Base-by-base conservation (phyloP, 495 filamentous ascomycete species). In the Lepidopterella palustris region DNA sequence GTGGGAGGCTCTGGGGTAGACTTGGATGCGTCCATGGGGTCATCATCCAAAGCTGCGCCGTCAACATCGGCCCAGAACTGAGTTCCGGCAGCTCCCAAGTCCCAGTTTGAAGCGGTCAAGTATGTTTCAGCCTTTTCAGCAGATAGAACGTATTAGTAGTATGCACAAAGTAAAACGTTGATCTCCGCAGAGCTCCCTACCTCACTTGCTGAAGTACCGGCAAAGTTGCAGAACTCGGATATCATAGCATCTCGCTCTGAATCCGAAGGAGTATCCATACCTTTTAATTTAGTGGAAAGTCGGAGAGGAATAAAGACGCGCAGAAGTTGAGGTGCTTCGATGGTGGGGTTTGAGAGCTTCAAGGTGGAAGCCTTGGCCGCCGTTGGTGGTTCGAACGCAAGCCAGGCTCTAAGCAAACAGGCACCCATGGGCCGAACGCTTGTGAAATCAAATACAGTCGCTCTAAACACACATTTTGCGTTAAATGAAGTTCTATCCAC, bases 51-150 rank as follows among this genome's bases (percentile, higher is more conserved):
- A 8, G 67, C 63, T 18, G 61, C 40, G 15, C 72, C 75, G 56
- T 92, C 87, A 61, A 82, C 78, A 57, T 85, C 80, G 35, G 84
- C 80, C 69, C 79, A 93, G 77, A 80, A 95, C 60, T 87, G 80
- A 2, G 81, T 77, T 50, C 83, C 79, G 35, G 89, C 89, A 5
- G 78, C 73, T 53, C 81, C 77, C 25, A 92, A 69, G 61, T 92
- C 81, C 85, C 89, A 92, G 57, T 80, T 69, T 66, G 78, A 84
- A n/a, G 79, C 76, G 13, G 68, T 73, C 11, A 95, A 83, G 61
- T 88, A 89, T 65, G 85, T 76, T 62, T 80, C 78, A 35, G 90
- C 90, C 89, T 92, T 63, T 51, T 3, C 18, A 9, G 5, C 31
- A 13, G 15, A 54, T 23, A 35, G 24, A 28, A 27, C 5, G 18